Evolutionary conservation across 2,329 filamentous ascomycete genomes (phyloP), one percentile per base, ranked within the genome.

Genomic region (Balansia obtecta): DNA sequence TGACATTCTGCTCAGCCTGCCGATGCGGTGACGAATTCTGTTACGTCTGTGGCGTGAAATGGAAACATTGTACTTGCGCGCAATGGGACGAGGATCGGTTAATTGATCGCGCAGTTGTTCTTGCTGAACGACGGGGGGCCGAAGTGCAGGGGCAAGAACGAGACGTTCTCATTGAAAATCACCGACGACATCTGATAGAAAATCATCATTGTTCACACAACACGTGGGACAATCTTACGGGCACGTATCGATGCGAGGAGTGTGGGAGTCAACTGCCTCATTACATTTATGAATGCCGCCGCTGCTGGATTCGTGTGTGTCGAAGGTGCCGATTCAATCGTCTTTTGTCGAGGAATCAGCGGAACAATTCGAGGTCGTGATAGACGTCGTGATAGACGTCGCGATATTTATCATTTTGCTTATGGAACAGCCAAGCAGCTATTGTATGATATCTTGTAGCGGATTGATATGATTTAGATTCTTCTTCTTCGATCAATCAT

Each of bases 1-100:
- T 27, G 27, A 27, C 27, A 27, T 6, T 7, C 15, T 6, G 12
- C n/a, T 9, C 4, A 65, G 75, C 68, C 0, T 79, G 74, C 46
- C 60, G 47, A 1, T 80, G 76, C 46, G 57, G 65, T 0, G 57
- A 63, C 0, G 32, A 76, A n/a, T 79, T 77, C 55, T 78, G 75
- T 55, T 76, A 76, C 39, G 15, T 60, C 0, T 79, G 74, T 41
- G 72, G 72, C 4, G 13, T 16, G 0, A 3, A 0, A 4, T 76
- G 72, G 72, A 69, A 67, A 27, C 61, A 43, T 0, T 76, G 70
- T 30, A 0, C 0, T 0, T 76, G 72, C 48, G 52, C 38, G 2
- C 58, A 62, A 27, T 73, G 67, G 67, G 53, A 68, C 4, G 68
- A 72, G 43, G 46, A 51, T 9, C 56, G 33, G n/a, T 42, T 54